These are phyloP conservation scores for Escallonia herrerae DNA, from an alignment of 129 eudicot species.

Conservation along the genomic window DNA sequence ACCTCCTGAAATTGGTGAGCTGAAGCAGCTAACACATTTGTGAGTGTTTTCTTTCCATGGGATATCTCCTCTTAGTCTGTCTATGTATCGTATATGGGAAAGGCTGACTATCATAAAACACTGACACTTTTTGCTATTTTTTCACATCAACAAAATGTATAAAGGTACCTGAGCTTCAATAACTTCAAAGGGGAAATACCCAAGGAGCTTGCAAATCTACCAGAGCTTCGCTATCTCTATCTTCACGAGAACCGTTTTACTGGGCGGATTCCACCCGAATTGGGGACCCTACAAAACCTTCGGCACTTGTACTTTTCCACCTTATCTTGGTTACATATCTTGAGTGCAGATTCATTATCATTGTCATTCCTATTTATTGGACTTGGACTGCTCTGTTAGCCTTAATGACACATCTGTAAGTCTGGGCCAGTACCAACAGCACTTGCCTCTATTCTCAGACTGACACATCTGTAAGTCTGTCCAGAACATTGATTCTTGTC, in stretches of 20 bases:
- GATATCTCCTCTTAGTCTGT: neutral
- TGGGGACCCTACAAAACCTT: constrained; percentile 71
- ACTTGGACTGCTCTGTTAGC: neutral
- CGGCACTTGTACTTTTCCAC: constrained; percentile 61
- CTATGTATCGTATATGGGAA: constrained; percentile 6
- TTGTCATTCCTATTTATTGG: neutral
- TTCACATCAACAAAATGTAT: constrained; percentile 8
- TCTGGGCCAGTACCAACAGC: constrained; percentile 83
- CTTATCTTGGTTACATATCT: neutral
- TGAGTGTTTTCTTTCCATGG: constrained; percentile 27
- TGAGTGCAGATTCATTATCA: neutral
- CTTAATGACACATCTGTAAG: constrained; percentile 4
- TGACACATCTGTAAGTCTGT: constrained; percentile 80
- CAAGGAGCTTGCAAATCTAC: constrained; percentile 89
- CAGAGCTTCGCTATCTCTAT: constrained; percentile 79
- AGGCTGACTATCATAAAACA: neutral
- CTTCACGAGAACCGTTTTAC: constrained; percentile 84
- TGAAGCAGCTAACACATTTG: constrained; percentile 93
- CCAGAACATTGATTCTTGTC: too few species aligned
- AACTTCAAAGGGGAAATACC: constrained; percentile 95
- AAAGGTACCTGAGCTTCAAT: constrained; percentile 92
- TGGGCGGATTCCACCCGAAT: constrained; percentile 90
- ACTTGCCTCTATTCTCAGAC: constrained; percentile 71
- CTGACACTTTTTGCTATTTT: too few species aligned
- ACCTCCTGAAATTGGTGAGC: constrained; percentile 97